Conservation (phyloP, 73 alveolate species). For the Paramecium primaurelia region DNA sequence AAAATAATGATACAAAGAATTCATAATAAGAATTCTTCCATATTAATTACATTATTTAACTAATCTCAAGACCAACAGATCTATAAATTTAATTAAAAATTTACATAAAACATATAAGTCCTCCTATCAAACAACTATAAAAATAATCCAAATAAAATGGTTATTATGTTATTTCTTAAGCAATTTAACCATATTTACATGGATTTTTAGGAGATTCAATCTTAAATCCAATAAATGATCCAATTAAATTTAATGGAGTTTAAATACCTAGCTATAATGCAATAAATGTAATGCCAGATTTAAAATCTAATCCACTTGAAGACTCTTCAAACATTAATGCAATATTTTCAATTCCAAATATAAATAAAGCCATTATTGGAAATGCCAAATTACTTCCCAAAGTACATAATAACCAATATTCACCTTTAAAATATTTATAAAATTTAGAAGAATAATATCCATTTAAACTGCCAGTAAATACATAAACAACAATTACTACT, state of each 20-base stretch:
- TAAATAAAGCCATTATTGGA: slow-evolving; percentile 52
- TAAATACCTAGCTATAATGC: slow-evolving; percentile 56
- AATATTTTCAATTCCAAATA: slow-evolving; percentile 37
- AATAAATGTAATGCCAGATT: slow-evolving; percentile 30
- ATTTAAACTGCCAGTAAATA: slow-evolving; percentile 52
- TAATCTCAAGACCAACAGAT: slow-evolving; percentile 34
- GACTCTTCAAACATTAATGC: slow-evolving; percentile 49
- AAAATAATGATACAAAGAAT: slow-evolving; percentile 54
- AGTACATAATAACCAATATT: slow-evolving; percentile 55
- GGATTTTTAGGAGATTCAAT: slow-evolving; percentile 27
- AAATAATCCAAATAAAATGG: slow-evolving; percentile 18
- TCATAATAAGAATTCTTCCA: slow-evolving; percentile 58
- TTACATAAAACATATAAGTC: slow-evolving; percentile 53
- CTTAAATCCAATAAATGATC: slow-evolving; percentile 51
- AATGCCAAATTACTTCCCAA: slow-evolving; percentile 38
- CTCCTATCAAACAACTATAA: slow-evolving; percentile 48
- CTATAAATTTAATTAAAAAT: not conserved
- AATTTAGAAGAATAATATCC: slow-evolving; percentile 63
- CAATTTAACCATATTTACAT: slow-evolving; percentile 49
- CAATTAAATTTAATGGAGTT: slow-evolving; percentile 45
- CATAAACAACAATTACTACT: slow-evolving; percentile 36
- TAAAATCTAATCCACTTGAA: slow-evolving; percentile 47
- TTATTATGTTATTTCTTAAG: slow-evolving; percentile 11
- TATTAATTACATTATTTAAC: slow-evolving; percentile 42
- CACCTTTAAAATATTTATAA: slow-evolving; percentile 58